A percentile compares a stretch with the other conserved stretches of the same genome.
Evolutionary conservation across 768 basidiomycete species (phyloP).

Genomic region (Boletus sp.): DNA sequence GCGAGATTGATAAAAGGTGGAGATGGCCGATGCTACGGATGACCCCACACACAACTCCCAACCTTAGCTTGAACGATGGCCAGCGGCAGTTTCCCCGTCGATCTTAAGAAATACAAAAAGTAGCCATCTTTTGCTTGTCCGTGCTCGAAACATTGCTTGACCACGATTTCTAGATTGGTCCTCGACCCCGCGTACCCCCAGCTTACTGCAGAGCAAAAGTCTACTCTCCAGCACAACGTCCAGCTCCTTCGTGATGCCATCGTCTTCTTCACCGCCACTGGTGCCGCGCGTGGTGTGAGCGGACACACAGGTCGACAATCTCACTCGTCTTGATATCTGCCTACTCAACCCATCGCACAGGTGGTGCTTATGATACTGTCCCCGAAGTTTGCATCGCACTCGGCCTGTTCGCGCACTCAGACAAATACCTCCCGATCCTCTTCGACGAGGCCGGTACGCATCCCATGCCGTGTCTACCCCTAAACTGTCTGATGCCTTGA

Average conservation of each 20-base stretch:
- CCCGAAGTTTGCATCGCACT: constrained; percentile 83
- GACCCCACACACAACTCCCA: background rate
- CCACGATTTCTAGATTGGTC: constrained; percentile 47
- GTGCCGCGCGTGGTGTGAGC: constrained; percentile 81
- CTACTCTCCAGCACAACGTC: constrained; percentile 64
- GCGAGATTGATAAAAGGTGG: constrained; percentile 20
- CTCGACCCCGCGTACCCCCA: constrained; percentile 69
- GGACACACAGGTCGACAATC: constrained; percentile 68
- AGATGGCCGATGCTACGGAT: constrained; percentile 4
- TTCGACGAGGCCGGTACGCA: constrained; percentile 80
- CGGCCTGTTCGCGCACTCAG: constrained; percentile 61
- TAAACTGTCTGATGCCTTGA: background rate
- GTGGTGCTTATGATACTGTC: constrained; percentile 73
- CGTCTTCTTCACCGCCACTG: constrained; percentile 83
- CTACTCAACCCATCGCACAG: constrained; percentile 28
- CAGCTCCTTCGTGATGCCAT: constrained; percentile 82
- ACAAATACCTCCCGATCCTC: constrained; percentile 64
- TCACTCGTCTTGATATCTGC: background rate
- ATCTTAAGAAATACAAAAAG: constrained; percentile 77
- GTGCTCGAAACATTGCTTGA: background rate
- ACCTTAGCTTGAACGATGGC: constrained; percentile 34
- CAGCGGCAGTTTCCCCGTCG: constrained; percentile 64
- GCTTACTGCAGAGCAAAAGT: constrained; percentile 62
- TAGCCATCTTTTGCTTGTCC: constrained; percentile 24
- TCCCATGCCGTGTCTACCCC: background rate